Conservation (phyloP, 2,329 filamentous ascomycete genomes). For the Saccharata proteae region DNA sequence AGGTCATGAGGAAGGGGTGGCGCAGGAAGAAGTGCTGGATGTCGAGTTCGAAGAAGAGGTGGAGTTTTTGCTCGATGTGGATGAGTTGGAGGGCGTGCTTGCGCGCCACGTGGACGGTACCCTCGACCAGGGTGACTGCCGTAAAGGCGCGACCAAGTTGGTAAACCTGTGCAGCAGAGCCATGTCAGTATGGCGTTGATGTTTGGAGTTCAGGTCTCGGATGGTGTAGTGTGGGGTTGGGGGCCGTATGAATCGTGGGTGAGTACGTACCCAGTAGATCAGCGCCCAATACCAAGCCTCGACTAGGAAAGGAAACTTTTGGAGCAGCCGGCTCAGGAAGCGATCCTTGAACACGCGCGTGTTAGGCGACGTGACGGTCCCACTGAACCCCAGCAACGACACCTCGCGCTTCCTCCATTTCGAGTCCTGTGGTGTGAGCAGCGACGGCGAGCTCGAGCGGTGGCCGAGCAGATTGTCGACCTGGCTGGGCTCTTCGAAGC, state of each 20-base stretch:
- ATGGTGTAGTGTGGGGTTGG: neutral
- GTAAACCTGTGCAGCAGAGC: conserved; percentile 54
- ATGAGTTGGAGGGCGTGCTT: conserved; percentile 57
- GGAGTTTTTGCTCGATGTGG: conserved; percentile 50
- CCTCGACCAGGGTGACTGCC: conserved; percentile 54
- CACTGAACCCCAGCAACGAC: conserved; percentile 32
- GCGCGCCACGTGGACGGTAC: conserved; percentile 56
- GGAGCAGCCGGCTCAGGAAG: conserved; percentile 50
- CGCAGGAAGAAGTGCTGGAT: conserved; percentile 48
- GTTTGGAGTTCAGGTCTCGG: neutral
- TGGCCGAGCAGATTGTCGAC: conserved; percentile 22
- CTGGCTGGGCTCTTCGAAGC: conserved; percentile 22
- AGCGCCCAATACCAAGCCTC: conserved; percentile 70
- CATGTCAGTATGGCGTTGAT: too few relatives aligned
- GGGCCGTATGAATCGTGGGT: too few relatives aligned
- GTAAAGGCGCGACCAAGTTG: conserved; percentile 62
- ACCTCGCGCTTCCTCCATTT: conserved; percentile 41
- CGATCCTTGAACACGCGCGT: conserved; percentile 48
- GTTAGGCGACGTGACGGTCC: conserved; percentile 46
- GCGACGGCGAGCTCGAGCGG: conserved; percentile 27
- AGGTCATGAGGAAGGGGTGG: conserved; percentile 47
- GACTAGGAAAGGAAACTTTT: conserved; percentile 57
- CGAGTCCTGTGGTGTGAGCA: conserved; percentile 29
- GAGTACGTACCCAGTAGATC: conserved; percentile 60
- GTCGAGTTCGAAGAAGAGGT: conserved; percentile 52